Percentiles rank a stretch among this genome's conserved stretches.
Conservation (phyloP, 2,329 filamentous ascomycete genomes). For the Sporothrix luriei region DNA sequence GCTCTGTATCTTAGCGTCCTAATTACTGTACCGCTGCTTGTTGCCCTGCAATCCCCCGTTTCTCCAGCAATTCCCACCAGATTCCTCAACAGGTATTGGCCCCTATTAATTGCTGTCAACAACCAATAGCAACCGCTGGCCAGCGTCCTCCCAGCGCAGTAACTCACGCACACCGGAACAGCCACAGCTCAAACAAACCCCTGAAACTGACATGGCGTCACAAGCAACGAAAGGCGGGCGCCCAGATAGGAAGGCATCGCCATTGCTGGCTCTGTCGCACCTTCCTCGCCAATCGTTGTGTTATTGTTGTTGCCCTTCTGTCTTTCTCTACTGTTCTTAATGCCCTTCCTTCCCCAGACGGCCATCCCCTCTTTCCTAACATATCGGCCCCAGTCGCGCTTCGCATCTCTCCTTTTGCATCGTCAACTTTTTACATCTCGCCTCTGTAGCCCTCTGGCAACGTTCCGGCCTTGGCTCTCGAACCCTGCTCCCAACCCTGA, state of each 20-base stretch:
- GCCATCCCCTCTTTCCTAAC: background rate
- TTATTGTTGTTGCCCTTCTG: background rate
- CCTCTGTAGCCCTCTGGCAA: background rate
- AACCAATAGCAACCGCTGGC: background rate
- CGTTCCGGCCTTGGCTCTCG: slow-evolving; percentile 9
- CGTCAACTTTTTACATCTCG: background rate
- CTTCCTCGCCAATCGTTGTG: slow-evolving; percentile 18
- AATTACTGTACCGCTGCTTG: background rate
- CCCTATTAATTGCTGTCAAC: background rate
- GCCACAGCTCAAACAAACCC: slow-evolving; percentile 9
- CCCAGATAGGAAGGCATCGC: slow-evolving; percentile 25
- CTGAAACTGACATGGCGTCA: slow-evolving; percentile 29
- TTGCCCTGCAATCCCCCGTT: slow-evolving; percentile 21
- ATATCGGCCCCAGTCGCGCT: background rate
- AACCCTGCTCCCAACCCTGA: background rate
- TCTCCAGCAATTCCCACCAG: slow-evolving; percentile 30
- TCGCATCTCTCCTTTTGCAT: background rate
- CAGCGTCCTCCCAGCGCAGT: background rate
- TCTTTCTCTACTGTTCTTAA: background rate
- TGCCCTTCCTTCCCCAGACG: background rate
- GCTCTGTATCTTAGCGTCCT: no score
- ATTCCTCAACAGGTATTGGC: slow-evolving; percentile 25
- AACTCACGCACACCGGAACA: background rate
- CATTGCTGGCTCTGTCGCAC: slow-evolving; percentile 15
- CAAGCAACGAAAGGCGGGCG: background rate